Base-by-base conservation (phyloP, 805 yeast species). In the Yamadazyma ubonensis region DNA sequence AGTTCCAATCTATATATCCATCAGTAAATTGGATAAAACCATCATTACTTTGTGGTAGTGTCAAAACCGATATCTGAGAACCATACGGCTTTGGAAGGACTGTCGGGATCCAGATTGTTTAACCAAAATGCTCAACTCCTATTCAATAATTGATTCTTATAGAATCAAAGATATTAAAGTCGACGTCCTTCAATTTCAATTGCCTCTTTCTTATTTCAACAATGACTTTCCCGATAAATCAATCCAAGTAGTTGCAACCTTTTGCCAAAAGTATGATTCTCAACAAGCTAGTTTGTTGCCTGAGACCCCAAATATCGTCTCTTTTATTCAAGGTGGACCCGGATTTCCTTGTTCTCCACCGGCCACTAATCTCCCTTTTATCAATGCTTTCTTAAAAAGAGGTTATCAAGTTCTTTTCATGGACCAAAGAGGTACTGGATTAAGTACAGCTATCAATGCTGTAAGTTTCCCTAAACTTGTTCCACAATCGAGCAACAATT, bases 361-460 rank as follows among this genome's bases (percentile, higher is more conserved):
- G 2, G 46, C 58, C 16, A 42, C 66, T 5, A 60, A 62, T 35
- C 49, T 64, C 1, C 67, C 70, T 1, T 53, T 51, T 34, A 58
- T 67, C n/a, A 20, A 31, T 19, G 14, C 28, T 4, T 43, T 43
- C 14, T 25, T 42, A 14, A 65, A 70, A 32, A 61, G 55, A 21
- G 77, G 73, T 2, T 71, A 62, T 47, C 68, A 67, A 51, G 57
- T 74, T 5, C 54, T 78, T 10, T 69, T 63, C 29, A 55, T 75
- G 34, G 84, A 78, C 57, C 83, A 78, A 52, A 56, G 83, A 50
- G 84, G 83, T n/a, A 78, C 83, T 1, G 84, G 83, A 0, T 53
- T 72, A 18, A 71, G 79, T 33, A 59, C 72, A 3, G 71, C 78
- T 1, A 51, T 79, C 14, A 76, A 74, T 33, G 52, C 58, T 2